These are phyloP conservation scores for Medicago truncatula DNA, from an alignment of 306 rosid genomes.

Conservation along the genomic window DNA sequence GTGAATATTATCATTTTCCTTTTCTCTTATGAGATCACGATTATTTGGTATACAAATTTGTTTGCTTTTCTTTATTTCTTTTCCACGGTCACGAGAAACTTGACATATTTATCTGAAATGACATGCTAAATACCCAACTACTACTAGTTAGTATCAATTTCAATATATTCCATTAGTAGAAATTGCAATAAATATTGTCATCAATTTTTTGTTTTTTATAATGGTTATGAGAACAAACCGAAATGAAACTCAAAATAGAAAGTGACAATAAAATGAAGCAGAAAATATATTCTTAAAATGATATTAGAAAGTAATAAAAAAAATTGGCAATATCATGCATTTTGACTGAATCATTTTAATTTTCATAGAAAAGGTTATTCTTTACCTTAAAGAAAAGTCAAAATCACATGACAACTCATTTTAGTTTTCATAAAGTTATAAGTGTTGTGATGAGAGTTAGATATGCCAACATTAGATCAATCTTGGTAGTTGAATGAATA, in stretches of 20 bases:
- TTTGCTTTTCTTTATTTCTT: neutral
- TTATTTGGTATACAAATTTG: conserved; percentile 15
- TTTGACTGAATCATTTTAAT: neutral
- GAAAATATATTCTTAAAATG: neutral
- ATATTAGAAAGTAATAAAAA: neutral
- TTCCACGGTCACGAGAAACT: conserved; percentile 36
- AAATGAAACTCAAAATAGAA: neutral
- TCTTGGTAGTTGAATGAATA: conserved; percentile 32
- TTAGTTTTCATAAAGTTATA: neutral
- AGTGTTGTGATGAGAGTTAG: neutral
- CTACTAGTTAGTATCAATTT: conserved; percentile 15
- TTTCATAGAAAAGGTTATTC: neutral
- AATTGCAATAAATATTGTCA: conserved; percentile 23
- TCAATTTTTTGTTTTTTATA: neutral
- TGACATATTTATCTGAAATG: conserved; percentile 17
- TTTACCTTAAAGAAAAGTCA: conserved; percentile 3
- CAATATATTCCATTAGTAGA: neutral
- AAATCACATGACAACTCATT: conserved; percentile 39
- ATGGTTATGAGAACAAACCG: neutral
- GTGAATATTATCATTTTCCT: conserved; percentile 30
- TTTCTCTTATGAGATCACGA: conserved; percentile 32
- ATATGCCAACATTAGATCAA: conserved; percentile 31
- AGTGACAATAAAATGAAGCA: neutral
- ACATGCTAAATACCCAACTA: neutral
- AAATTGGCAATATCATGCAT: neutral